These are phyloP conservation scores for Penicillium paneum DNA, from an alignment of 2,329 filamentous ascomycete species.

Conservation along the genomic window DNA sequence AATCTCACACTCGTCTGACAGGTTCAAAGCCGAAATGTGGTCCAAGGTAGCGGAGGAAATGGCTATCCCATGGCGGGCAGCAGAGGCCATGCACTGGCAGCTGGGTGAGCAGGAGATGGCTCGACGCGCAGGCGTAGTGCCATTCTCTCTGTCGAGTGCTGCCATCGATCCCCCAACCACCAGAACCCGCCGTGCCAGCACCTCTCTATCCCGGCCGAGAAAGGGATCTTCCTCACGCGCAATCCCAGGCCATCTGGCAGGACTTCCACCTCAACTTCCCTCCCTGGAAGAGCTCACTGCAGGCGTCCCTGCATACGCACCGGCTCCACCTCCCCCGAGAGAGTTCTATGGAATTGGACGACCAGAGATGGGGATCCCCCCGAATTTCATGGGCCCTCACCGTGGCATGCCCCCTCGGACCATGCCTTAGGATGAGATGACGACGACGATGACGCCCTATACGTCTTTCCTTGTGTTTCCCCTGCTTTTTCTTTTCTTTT, in stretches of 20 bases:
- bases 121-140: constrained; percentile 79
- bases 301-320: constrained; percentile 46
- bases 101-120: constrained; percentile 93
- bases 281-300: constrained; percentile 48
- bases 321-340: constrained; percentile 34
- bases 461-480: constrained; percentile 26
- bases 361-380: constrained; percentile 32
- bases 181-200: constrained; percentile 37
- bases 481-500: constrained; percentile 3
- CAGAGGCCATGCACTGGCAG: constrained; percentile 98
- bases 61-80: constrained; percentile 89
- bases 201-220: constrained; percentile 39
- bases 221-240: constrained; percentile 41
- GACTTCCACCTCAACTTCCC: constrained; percentile 37
- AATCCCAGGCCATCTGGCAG: constrained; percentile 27
- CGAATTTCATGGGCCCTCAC: constrained; percentile 31
- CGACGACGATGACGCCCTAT: constrained; percentile 17
- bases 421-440: constrained; percentile 30
- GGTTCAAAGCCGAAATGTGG: constrained; percentile 98
- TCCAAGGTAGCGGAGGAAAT: constrained; percentile 92
- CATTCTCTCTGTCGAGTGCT: constrained; percentile 68
- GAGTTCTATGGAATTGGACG: constrained; percentile 36
- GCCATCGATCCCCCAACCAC: constrained; percentile 49
- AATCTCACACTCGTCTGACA: constrained; percentile 40
- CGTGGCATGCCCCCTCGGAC: constrained; percentile 37